phyloP scores from a whole-genome alignment of 345 rosid genomes.

The Punica granatum region DNA sequence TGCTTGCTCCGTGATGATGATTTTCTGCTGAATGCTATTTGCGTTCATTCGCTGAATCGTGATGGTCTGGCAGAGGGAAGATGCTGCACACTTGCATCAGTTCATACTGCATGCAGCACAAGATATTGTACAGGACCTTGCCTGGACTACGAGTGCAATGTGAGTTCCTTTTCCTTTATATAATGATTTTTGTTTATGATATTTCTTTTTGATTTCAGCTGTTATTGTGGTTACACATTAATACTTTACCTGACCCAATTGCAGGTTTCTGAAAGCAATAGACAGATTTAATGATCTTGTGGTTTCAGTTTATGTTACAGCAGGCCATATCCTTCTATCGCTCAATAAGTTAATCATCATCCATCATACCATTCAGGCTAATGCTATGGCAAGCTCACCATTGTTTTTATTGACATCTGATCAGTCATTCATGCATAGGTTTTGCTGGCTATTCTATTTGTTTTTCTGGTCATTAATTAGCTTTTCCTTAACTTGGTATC shows the following conservation, averaged over 20 bases:
- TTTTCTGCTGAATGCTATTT: neutral
- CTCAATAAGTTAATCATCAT: neutral
- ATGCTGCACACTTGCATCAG: conserved; percentile 93
- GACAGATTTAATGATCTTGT: conserved; percentile 92
- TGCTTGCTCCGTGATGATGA: neutral
- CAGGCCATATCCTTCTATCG: conserved; percentile 94
- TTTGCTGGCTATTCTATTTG: neutral
- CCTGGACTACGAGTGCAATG: conserved; percentile 99
- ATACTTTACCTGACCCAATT: neutral
- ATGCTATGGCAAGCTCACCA: neutral
- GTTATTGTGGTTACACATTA: neutral
- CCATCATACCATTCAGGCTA: neutral
- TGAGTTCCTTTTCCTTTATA: conserved; percentile 22
- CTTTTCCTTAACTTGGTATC: conserved; percentile 36
- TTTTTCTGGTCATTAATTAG: neutral
- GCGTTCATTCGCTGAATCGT: neutral
- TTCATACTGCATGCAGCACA: conserved; percentile 89
- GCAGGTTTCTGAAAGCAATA: conserved; percentile 84
- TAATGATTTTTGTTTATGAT: neutral
- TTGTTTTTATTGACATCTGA: neutral
- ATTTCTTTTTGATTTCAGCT: neutral
- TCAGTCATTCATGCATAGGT: neutral
- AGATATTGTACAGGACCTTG: conserved; percentile 91
- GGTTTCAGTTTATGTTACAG: conserved; percentile 93
- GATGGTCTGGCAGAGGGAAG: conserved; percentile 76